Percentiles rank a stretch among this genome's conserved stretches.
Evolutionary conservation across 352 stramenopile genomes (phyloP).

Genomic region (Globisporangium recalcitrans): DNA sequence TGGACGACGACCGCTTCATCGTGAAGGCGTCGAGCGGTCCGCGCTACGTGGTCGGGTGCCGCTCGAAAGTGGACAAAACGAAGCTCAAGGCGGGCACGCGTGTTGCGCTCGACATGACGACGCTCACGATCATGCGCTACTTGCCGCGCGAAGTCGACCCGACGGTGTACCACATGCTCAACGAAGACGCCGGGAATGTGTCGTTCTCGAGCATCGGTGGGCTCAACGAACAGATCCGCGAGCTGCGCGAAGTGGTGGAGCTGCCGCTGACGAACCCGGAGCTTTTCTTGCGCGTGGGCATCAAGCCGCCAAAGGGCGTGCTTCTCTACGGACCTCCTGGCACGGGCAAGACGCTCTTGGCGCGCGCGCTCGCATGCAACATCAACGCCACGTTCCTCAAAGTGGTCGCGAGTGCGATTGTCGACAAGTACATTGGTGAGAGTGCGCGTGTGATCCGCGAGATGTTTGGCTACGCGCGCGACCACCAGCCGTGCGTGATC

Average conservation of each 20-base stretch:
- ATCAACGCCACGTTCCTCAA: conserved; percentile 99
- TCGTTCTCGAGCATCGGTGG: conserved; percentile 98
- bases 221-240: conserved; percentile 98
- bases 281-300: conserved; percentile 97
- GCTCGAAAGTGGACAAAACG: conserved; percentile 90
- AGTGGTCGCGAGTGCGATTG: conserved; percentile 98
- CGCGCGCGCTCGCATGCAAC: conserved; percentile 97
- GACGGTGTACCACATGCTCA: conserved; percentile 99
- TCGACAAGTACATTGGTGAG: conserved; percentile 99
- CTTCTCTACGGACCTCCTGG: conserved; percentile 97
- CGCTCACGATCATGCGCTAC: conserved; percentile 99
- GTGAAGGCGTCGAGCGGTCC: conserved; percentile 98
- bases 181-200: conserved; percentile 95
- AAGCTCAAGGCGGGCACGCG: conserved; percentile 97
- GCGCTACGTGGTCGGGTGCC: conserved; percentile 97
- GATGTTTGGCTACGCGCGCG: conserved; percentile 97
- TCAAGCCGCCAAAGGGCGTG: conserved; percentile 98
- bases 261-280: conserved; percentile 99
- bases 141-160: conserved; percentile 98
- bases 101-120: conserved; percentile 99
- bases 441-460: conserved; percentile 98
- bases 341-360: conserved; percentile 99
- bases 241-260: conserved; percentile 96
- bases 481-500: conserved; percentile 99
- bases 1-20: conserved; percentile 99